phyloP scores from a whole-genome alignment of 352 stramenopile genomes.

The Phytophthora vignae region DNA sequence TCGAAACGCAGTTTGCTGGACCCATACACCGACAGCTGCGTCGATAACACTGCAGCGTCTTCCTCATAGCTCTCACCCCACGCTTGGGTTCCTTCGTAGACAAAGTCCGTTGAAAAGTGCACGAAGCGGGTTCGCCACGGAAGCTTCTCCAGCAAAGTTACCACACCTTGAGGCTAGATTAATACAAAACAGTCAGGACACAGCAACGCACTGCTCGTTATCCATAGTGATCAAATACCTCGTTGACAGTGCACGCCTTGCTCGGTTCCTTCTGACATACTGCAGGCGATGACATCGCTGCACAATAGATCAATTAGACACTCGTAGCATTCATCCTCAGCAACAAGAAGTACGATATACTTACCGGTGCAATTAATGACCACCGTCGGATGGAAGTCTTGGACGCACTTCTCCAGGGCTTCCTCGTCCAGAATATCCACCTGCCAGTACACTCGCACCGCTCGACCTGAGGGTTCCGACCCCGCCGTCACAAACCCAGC shows the following conservation, averaged over 20 bases:
- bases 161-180: conserved; percentile 43
- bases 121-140: conserved; percentile 45
- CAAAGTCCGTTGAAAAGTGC: conserved; percentile 80
- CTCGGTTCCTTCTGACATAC: conserved; percentile 61
- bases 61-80: conserved; percentile 47
- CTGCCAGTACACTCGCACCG: conserved; percentile 51
- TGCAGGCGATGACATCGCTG: conserved; percentile 67
- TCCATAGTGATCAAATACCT: conserved; percentile 33
- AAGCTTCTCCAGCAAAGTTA: conserved; percentile 40
- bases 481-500: conserved; percentile 31
- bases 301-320: background rate
- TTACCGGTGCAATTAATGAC: conserved; percentile 70
- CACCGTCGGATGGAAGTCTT: conserved; percentile 48
- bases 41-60: conserved; percentile 25
- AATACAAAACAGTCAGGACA: background rate
- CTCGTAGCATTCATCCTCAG: background rate
- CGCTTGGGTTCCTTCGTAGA: conserved; percentile 52
- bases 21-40: conserved; percentile 53
- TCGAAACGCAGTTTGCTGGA: conserved; percentile 65
- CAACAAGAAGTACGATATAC: background rate
- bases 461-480: background rate
- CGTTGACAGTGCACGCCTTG: conserved; percentile 48
- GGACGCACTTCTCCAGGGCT: conserved; percentile 44
- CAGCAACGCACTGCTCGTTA: background rate
- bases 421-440: conserved; percentile 47